Evolutionary conservation across 805 yeast species (phyloP).

Genomic region (Priceomyces medius): DNA sequence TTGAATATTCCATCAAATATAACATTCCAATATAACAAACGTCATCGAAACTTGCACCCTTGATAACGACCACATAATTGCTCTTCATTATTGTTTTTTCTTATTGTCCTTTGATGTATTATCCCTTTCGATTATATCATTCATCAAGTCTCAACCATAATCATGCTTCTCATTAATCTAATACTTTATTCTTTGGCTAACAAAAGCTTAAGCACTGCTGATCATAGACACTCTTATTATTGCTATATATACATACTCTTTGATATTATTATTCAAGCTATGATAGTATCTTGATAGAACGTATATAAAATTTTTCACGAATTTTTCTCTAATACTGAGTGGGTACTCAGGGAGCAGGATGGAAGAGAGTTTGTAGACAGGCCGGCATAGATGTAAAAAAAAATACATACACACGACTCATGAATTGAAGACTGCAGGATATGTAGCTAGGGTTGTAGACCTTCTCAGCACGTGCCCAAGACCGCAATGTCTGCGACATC

Average conservation of each 20-base stretch:
- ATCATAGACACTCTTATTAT: no score
- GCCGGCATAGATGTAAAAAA: neutral
- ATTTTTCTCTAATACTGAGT: constrained; percentile 2
- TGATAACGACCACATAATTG: no score
- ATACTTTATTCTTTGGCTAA: no score
- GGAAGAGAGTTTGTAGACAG: neutral
- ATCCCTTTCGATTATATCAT: no score
- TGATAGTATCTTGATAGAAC: constrained; percentile 1
- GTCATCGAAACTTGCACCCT: no score
- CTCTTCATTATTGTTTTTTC: no score
- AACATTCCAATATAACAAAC: no score
- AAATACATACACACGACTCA: neutral
- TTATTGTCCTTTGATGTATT: no score
- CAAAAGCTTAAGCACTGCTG: no score
- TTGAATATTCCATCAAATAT: no score
- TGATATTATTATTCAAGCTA: constrained; percentile 3
- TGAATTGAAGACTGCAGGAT: neutral
- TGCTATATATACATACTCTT: constrained; percentile 5
- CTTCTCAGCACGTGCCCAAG: neutral
- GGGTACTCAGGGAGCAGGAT: neutral
- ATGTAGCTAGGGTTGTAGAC: constrained; percentile 1
- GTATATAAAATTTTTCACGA: constrained; percentile 5
- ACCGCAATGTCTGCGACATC: neutral
- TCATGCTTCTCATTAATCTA: no score
- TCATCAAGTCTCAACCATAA: no score